Evolutionary conservation across 495 filamentous ascomycete genomes (phyloP), one percentile per base, ranked within the genome.

Genomic region (Platismatia glauca): DNA sequence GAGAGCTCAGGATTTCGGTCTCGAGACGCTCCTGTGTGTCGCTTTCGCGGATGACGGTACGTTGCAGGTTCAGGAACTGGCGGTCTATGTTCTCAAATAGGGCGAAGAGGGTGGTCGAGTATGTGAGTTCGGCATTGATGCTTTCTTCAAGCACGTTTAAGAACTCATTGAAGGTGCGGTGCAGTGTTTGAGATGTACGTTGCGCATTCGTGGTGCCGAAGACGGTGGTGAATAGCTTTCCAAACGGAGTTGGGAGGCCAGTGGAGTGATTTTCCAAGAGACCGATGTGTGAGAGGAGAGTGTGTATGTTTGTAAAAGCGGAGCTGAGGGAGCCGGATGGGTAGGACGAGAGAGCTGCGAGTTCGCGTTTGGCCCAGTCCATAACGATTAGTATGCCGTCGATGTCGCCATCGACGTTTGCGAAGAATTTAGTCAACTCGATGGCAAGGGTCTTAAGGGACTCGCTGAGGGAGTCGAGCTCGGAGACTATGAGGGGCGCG

Each of bases 331-430:
- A 74, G 6, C 78, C 78, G 0, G 81, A 77, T 7, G 86, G 83
- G 24, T 77, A 73, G 15, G 74, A 73, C 8, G 79, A 77, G n/a
- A 86, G 70, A 0, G 74, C 76, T 57, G 78, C 75, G 13, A 96
- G 82, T 74, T 96, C 90, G 56, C 89, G 86, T 69, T 87, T 86
- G 38, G 90, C 89, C 91, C 91, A 96, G 72, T 95, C 90, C 90
- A 96, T 96, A 18, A 92, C 89, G 48, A 93, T 86, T 34, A 96
- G 78, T 62, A 96, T 94, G 59, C 86, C 85, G 71, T 96, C 91
- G 64, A 96, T 87, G 67, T 96, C 91, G 16, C 90, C 89, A 71
- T 96, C 89, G 18, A 96, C 90, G 62, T 90, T 89, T 39, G 90
- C 87, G 69, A 96, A 96, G 74, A 96, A 96, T 66, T 84, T 84